These are phyloP conservation scores for Cordyceps pruinosa DNA, from an alignment of 2,329 filamentous ascomycete species.

Conservation along the genomic window DNA sequence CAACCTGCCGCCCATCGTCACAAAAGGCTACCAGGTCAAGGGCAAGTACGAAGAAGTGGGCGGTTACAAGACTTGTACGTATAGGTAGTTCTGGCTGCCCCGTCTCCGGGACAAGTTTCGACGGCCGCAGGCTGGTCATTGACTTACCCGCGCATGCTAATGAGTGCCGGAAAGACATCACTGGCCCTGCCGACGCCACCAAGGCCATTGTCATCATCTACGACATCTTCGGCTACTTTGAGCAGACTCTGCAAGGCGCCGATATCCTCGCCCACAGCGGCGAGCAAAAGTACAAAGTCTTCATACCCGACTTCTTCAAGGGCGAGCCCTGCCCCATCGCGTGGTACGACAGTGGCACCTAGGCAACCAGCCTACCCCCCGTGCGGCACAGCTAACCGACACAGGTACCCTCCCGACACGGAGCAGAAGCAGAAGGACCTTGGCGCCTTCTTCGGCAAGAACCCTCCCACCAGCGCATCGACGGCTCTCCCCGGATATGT, in stretches of 20 bases:
- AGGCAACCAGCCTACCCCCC: neutral
- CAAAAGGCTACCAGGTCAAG: slow-evolving; percentile 47
- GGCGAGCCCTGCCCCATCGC: slow-evolving; percentile 57
- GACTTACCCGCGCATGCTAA: slow-evolving; percentile 8
- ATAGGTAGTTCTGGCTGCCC: neutral
- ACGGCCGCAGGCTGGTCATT: no score
- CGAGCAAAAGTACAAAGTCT: slow-evolving; percentile 67
- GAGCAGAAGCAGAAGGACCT: slow-evolving; percentile 57
- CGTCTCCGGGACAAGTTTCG: no score
- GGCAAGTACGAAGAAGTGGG: slow-evolving; percentile 51
- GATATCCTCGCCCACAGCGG: slow-evolving; percentile 56
- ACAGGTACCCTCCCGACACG: slow-evolving; percentile 55
- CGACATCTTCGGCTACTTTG: slow-evolving; percentile 63
- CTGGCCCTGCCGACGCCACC: slow-evolving; percentile 38
- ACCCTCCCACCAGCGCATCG: slow-evolving; percentile 41
- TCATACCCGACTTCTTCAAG: slow-evolving; percentile 88
- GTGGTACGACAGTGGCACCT: slow-evolving; percentile 28
- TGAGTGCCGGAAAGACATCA: slow-evolving; percentile 33
- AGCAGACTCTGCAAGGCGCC: slow-evolving; percentile 63
- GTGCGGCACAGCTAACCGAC: neutral
- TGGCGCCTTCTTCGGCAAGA: slow-evolving; percentile 49
- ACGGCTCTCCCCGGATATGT: slow-evolving; percentile 48
- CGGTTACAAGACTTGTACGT: slow-evolving; percentile 45
- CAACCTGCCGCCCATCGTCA: slow-evolving; percentile 51
- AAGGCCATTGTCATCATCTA: slow-evolving; percentile 46